These are phyloP conservation scores for Agaricus subrufescens DNA, from an alignment of 768 basidiomycete genomes.

Conservation along the genomic window DNA sequence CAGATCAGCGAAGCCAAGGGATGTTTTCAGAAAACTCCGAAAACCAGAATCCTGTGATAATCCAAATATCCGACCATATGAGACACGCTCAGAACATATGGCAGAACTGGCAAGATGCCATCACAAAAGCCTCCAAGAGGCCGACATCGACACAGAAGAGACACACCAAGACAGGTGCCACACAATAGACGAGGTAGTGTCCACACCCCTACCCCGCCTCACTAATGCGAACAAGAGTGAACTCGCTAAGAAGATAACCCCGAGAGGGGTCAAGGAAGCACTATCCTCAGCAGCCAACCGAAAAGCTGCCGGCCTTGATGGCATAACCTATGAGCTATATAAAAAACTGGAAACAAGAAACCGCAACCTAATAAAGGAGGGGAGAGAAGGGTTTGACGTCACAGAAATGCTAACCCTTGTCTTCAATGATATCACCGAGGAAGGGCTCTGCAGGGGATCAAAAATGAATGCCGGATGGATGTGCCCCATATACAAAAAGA, in stretches of 20 bases:
- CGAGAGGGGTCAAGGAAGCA: not conserved
- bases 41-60: not conserved
- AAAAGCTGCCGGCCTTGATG: conserved; percentile 16
- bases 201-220: not conserved
- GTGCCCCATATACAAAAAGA: conserved; percentile 40
- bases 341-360: conserved; percentile 10
- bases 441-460: conserved; percentile 14
- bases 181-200: not conserved
- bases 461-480: conserved; percentile 29
- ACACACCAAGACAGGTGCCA: not conserved
- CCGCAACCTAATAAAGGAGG: not conserved
- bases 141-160: conserved; percentile 5
- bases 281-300: conserved; percentile 11
- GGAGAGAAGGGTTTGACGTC: conserved; percentile 8
- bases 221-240: not conserved
- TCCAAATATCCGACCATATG: conserved; percentile 7
- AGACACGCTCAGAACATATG: conserved; percentile 24
- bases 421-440: conserved; percentile 22
- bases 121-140: conserved; percentile 23
- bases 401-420: conserved; percentile 7
- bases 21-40: conserved; percentile 7
- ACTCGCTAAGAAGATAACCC: not conserved
- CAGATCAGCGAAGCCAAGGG: conserved; percentile 10
- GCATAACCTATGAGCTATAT: conserved; percentile 22
- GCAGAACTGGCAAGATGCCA: conserved; percentile 22